phyloP scores from a whole-genome alignment of 495 filamentous ascomycete genomes.

The Rhypophila decipiens region DNA sequence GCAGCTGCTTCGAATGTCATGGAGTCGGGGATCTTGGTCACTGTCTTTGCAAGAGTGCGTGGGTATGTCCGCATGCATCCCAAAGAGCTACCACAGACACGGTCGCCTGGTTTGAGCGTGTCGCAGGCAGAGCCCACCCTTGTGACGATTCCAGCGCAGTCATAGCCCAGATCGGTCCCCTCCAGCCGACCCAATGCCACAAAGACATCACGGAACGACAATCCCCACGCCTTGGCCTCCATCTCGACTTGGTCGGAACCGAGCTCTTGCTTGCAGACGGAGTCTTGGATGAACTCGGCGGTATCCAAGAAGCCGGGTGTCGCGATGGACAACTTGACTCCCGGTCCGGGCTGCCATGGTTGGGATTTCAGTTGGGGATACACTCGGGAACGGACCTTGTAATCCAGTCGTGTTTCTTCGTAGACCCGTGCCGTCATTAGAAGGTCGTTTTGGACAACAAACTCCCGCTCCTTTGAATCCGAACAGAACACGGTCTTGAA shows the following conservation, averaged over 20 bases:
- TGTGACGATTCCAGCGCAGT: constrained; percentile 36
- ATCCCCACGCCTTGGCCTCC: constrained; percentile 16
- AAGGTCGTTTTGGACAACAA: constrained; percentile 20
- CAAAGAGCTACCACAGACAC: constrained; percentile 30
- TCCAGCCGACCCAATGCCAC: constrained; percentile 34
- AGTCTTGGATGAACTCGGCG: constrained; percentile 22
- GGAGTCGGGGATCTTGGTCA: constrained; percentile 21
- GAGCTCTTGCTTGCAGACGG: constrained; percentile 5
- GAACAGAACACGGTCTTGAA: too few relatives aligned
- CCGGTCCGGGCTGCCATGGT: constrained; percentile 16
- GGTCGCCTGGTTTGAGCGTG: constrained; percentile 23
- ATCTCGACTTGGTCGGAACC: constrained; percentile 27
- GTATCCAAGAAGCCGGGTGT: constrained; percentile 17
- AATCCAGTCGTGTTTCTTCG: constrained; percentile 15
- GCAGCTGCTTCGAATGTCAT: constrained; percentile 15
- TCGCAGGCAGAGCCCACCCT: constrained; percentile 36
- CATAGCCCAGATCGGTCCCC: constrained; percentile 25
- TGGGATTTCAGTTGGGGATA: constrained; percentile 13
- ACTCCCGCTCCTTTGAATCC: too few relatives aligned
- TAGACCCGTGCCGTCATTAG: constrained; percentile 18
- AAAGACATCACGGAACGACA: constrained; percentile 36
- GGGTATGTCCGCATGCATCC: constrained; percentile 31
- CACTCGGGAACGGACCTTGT: constrained; percentile 10
- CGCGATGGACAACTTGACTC: constrained; percentile 17
- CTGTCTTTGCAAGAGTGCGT: constrained; percentile 21